phyloP scores from a whole-genome alignment of 2,329 filamentous ascomycete genomes.

The Thielaviopsis euricoi region DNA sequence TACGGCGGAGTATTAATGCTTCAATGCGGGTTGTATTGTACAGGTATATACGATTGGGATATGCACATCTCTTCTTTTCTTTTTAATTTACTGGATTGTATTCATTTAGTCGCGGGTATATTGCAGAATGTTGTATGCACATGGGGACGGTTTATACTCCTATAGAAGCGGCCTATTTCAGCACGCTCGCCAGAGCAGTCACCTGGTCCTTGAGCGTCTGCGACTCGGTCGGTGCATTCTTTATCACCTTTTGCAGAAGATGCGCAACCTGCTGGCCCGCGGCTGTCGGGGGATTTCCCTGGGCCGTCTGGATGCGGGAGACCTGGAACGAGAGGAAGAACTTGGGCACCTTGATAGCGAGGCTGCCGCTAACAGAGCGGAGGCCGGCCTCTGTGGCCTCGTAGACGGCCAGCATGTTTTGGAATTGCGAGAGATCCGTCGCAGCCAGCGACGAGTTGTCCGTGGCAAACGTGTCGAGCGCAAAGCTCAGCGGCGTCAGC shows the following conservation, averaged over 20 bases:
- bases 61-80: background rate
- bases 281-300: conserved; percentile 35
- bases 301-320: conserved; percentile 40
- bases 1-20: too few relatives aligned
- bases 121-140: too few relatives aligned
- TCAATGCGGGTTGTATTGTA: too few relatives aligned
- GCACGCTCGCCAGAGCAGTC: conserved; percentile 19
- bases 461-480: conserved; percentile 36
- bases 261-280: conserved; percentile 38
- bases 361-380: conserved; percentile 32
- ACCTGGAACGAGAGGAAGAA: conserved; percentile 46
- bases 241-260: conserved; percentile 38
- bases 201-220: conserved; percentile 35
- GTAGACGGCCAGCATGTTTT: conserved; percentile 38
- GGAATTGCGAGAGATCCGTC: conserved; percentile 33
- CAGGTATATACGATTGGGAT: too few relatives aligned
- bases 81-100: background rate
- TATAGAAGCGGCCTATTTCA: background rate
- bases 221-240: conserved; percentile 34
- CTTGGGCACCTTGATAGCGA: conserved; percentile 45
- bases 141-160: too few relatives aligned
- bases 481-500: conserved; percentile 34
- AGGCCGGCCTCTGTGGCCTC: conserved; percentile 43
- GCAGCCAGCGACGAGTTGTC: conserved; percentile 24
- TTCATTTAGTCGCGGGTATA: background rate